Conservation (phyloP, 176 grass and related monocot species). For the Dendrocalamus sinicus region DNA sequence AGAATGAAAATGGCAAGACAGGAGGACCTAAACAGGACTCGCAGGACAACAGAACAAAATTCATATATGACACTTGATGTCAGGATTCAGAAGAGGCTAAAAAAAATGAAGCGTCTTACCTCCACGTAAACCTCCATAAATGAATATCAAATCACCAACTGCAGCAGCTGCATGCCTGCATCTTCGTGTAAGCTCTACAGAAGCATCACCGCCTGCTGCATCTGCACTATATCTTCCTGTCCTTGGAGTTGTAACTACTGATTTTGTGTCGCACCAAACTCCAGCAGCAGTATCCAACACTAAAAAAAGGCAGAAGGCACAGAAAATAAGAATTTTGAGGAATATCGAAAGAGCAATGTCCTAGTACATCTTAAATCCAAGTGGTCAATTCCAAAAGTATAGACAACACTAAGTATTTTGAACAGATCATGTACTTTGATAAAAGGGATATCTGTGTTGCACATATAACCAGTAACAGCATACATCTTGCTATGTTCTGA, state of each 20-base stretch:
- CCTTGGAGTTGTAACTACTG: slow-evolving; percentile 91
- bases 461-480: slow-evolving; percentile 24
- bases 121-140: slow-evolving; percentile 98
- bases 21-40: background rate
- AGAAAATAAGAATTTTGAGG: slow-evolving; percentile 31
- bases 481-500: slow-evolving; percentile 1
- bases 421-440: slow-evolving; percentile 11
- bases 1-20: background rate
- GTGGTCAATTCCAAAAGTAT: slow-evolving; percentile 17
- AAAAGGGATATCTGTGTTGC: slow-evolving; percentile 10
- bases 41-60: background rate
- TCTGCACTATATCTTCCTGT: slow-evolving; percentile 95
- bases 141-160: slow-evolving; percentile 95
- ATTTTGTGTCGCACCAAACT: slow-evolving; percentile 97
- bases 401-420: background rate
- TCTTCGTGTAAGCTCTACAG: slow-evolving; percentile 83
- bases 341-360: background rate
- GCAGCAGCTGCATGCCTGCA: slow-evolving; percentile 98
- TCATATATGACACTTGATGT: slow-evolving; percentile 8
- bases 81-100: slow-evolving; percentile 8
- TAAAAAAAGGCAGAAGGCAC: slow-evolving; percentile 46
- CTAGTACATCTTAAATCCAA: background rate
- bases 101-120: slow-evolving; percentile 56
- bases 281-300: slow-evolving; percentile 97
- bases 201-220: slow-evolving; percentile 85